These are phyloP conservation scores for Olyra latifolia DNA, from an alignment of 176 grass and related monocot species.

Conservation along the genomic window DNA sequence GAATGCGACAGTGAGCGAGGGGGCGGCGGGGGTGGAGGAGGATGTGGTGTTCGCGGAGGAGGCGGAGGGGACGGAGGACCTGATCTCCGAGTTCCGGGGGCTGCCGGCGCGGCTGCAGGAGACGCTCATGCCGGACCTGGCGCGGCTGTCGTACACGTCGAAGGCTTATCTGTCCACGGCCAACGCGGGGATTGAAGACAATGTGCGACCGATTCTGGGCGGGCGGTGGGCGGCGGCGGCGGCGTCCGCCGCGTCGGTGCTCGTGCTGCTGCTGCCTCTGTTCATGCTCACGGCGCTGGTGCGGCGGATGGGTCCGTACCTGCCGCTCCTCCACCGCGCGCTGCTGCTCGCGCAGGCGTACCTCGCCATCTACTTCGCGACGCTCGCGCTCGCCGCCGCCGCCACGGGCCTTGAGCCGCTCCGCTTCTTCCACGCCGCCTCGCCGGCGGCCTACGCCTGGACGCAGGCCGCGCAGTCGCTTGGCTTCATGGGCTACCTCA, in stretches of 20 bases:
- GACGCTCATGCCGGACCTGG: constrained; percentile 80
- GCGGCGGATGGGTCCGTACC: constrained; percentile 64
- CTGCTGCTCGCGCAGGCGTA: constrained; percentile 90
- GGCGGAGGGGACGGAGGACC: constrained; percentile 47
- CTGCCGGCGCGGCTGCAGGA: constrained; percentile 64
- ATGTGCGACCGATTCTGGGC: constrained; percentile 69
- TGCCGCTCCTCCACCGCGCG: constrained; percentile 67
- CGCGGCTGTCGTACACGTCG: constrained; percentile 73
- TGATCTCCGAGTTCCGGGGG: constrained; percentile 73
- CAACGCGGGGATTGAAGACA: constrained; percentile 67
- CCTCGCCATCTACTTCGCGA: constrained; percentile 97
- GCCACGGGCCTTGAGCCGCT: constrained; percentile 87
- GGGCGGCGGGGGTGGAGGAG: constrained; percentile 20
- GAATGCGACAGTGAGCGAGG: constrained; percentile 21
- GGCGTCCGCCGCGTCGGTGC: constrained; percentile 54
- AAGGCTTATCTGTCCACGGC: constrained; percentile 86
- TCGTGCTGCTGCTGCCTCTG: constrained; percentile 63
- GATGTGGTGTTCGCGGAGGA: constrained; percentile 47
- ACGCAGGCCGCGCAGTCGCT: constrained; percentile 93
- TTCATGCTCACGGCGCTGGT: constrained; percentile 71
- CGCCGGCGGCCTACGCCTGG: constrained; percentile 79
- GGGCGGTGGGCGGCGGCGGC: constrained; percentile 59
- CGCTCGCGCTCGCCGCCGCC: constrained; percentile 72
- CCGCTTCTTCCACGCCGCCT: constrained; percentile 92
- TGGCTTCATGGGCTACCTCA: constrained; percentile 74